Evolutionary conservation across 108 stramenopile species (phyloP), one percentile per base, ranked within the genome.

Genomic region (Discostella pseudostelligera): DNA sequence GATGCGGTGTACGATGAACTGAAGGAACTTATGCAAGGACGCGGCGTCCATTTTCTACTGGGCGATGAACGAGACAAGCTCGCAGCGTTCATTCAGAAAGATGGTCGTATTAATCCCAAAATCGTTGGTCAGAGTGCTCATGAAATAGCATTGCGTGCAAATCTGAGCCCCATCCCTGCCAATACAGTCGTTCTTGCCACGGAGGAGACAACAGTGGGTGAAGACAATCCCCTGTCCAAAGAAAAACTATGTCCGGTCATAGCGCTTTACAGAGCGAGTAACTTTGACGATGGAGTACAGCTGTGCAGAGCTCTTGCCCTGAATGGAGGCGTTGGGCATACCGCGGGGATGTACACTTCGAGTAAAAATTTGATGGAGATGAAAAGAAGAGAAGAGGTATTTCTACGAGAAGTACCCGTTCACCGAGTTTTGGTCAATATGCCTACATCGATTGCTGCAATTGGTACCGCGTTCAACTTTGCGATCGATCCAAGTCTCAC

Each of bases 121-220:
- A 68, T 80, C 35, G 79, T 80, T 12, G 79, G 79, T n/a, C 72
- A 80, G 44, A 42, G 55, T 24, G 72, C 72, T 0, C 22, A 50
- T 8, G 49, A 62, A 16, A 80, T 80, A 28, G 72, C 72, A 10
- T 29, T 48, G 2, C 17, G 29, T 1, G 68, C 68, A 55, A 72
- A 59, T 24, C 25, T 80, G 25, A 13, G 2, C n/a, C 14, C 36
- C 14, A 50, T 74, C 32, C 79, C 79, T 28, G 20, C 51, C 2
- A 17, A 47, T 53, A 74, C 79, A 13, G 39, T 60, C 13, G 60
- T 80, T 28, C 67, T 80, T 14, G 22, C 22, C 8, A 22, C 20
- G 17, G 20, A 48, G 22, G 47, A 22, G 8, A 8, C 8, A 54
- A 22, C 19, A 22, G 47, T 68, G 14, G 70, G 48, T 8, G 57